A percentile compares a stretch with the other conserved stretches of the same genome.
phyloP scores from a whole-genome alignment of 225 moss, liverwort and hornwort genomes.

The Pseudisothecium myosuroides region DNA sequence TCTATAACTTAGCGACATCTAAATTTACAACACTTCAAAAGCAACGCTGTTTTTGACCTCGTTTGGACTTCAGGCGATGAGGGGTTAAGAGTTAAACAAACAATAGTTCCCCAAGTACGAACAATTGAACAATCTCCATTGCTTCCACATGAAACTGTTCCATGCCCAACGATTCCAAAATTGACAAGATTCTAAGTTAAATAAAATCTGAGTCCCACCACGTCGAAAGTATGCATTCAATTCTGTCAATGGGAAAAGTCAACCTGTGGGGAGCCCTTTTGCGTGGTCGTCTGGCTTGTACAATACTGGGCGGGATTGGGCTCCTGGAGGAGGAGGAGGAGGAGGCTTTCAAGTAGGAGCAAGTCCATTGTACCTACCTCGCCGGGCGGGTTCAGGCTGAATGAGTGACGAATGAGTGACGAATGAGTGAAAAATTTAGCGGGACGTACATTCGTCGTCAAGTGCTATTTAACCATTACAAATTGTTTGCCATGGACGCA shows the following conservation, averaged over 20 bases:
- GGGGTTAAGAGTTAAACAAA: too few species aligned
- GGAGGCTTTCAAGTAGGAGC: background rate
- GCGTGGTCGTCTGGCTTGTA: background rate
- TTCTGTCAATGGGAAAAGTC: background rate
- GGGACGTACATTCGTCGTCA: background rate
- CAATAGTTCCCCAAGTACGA: too few species aligned
- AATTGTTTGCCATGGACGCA: too few species aligned
- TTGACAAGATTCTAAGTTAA: background rate
- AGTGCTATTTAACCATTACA: background rate
- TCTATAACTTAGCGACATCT: too few species aligned
- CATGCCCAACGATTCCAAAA: background rate
- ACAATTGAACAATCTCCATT: background rate
- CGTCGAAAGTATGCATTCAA: background rate
- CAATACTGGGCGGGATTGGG: too few species aligned
- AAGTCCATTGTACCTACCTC: constrained; percentile 16
- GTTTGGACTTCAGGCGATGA: too few species aligned
- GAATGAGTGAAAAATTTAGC: background rate
- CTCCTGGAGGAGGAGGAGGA: background rate
- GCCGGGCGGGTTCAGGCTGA: background rate
- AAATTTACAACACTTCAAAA: too few species aligned
- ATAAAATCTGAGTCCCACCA: background rate
- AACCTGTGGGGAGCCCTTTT: background rate
- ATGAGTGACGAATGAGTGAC: background rate
- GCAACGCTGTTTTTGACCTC: too few species aligned
- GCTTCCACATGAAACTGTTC: background rate